Evolutionary conservation across 1,139 yeast species (phyloP), one percentile per base, ranked within the genome.

Genomic region (Eremothecium coryli): DNA sequence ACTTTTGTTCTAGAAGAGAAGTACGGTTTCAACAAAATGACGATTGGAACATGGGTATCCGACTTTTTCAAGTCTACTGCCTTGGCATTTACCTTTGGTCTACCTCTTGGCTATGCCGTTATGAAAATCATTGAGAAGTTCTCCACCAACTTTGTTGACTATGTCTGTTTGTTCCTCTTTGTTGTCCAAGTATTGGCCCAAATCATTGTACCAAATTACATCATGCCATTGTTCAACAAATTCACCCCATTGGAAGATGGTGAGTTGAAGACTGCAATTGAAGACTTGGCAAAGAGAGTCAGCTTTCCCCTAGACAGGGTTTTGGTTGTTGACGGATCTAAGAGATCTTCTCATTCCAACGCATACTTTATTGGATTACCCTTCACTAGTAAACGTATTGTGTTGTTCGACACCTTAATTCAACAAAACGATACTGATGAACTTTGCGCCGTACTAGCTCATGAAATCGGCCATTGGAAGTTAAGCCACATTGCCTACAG

Each of bases 391-490:
- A 90, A 90, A 62, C 90, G 88, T 59, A 90, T 90, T 61, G 97
- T 90, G 32, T 70, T 90, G 36, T 90, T 69, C 56, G 98, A 90
- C 52, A 90, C 97, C 6, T 71, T 90, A 61, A 78, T 90, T 45
- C 77, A 82, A 41, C 81, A 82, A 38, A 77, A 88, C 21, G 64
- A 86, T 22, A 71, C 75, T 22, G 72, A 71, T 32, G 95, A 90
- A 60, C 82, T 88, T 21, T 85, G 88, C 36, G 96, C 98, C 28
- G 95, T 90, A 1, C 68, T 90, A 50, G 97, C 95, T 15, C 98
- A 90, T 56, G 98, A 90, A 64, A 81, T 90, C 47, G 98, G 98
- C 32, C 98, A 90, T 60, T 90, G 98, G 98, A 80, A 81, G 48
- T 69, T 81, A 56, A 77, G 80, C 40, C 98, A 90, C 60, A 78